These are phyloP conservation scores for Colletotrichum sp. DNA, from an alignment of 2,329 filamentous ascomycete species.

Conservation along the genomic window DNA sequence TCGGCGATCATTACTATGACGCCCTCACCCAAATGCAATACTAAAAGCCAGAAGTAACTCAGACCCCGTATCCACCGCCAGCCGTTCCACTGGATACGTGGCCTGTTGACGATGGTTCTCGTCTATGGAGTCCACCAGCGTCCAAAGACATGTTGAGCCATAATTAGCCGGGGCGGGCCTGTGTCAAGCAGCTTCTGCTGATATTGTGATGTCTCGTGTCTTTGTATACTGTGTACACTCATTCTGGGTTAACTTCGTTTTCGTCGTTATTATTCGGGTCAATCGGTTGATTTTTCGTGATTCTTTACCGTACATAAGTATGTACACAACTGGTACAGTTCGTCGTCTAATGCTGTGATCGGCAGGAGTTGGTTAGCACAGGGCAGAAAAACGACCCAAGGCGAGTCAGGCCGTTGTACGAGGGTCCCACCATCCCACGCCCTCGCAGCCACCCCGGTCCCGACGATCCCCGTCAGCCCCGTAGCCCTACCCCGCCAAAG, in stretches of 20 bases:
- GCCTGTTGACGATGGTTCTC: background rate
- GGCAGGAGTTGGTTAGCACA: background rate
- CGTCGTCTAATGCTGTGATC: background rate
- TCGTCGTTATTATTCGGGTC: background rate
- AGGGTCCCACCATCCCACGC: background rate
- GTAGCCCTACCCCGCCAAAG: background rate
- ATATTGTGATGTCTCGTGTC: background rate
- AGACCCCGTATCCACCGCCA: background rate
- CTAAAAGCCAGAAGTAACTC: background rate
- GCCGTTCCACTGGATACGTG: background rate
- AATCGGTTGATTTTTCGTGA: background rate
- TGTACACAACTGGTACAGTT: background rate
- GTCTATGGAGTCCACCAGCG: background rate
- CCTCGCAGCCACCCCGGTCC: background rate
- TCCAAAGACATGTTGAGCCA: background rate
- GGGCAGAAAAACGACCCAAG: background rate
- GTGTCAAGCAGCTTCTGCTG: background rate
- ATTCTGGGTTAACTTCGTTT: background rate
- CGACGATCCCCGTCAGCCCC: background rate
- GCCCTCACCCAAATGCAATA: background rate
- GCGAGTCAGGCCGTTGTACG: background rate
- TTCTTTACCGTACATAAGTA: background rate
- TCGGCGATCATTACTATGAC: background rate
- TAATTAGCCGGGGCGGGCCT: background rate
- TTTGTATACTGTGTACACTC: background rate